Evolutionary conservation across 2,329 filamentous ascomycete species (phyloP), one percentile per base, ranked within the genome.

Genomic region (Tolypocladium tundrense): DNA sequence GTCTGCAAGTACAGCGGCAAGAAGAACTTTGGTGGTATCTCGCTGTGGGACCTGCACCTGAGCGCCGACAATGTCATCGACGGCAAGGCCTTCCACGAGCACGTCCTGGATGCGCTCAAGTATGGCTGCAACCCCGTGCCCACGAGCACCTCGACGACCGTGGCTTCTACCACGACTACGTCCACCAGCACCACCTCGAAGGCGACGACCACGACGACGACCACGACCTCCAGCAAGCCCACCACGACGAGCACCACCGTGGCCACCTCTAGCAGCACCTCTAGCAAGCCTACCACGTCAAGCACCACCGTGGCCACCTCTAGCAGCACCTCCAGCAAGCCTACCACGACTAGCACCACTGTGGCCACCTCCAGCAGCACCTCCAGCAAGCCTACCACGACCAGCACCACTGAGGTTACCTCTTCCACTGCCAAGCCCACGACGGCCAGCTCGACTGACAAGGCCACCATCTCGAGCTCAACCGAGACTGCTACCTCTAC

Each of bases 1-100:
- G 68, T 79, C 60, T 75, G 76, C 62, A 52, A 69, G 55, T 68
- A 72, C 61, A 70, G 72, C 60, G 65, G 65, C 43, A 68, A 67
- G 21, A n/a, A 62, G 8, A 67, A 73, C 60, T 79, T 78, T 57
- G 77, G 74, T 19, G 77, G 77, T 63, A 65, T 79, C 53, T 77
- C 76, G 52, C 63, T 79, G 24, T 79, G 75, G 75, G 77, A 80
- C 55, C 69, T 74, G 31, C 70, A 68, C 37, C 68, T 67, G 8
- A 74, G 70, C 27, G 64, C 63, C 11, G 53, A 55, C 1, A 75
- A 76, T 61, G 16, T 63, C 5, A 60, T 67, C 48, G 48, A 65
- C 21, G 71, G 68, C 51, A 72, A 75, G 64, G 63, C 60, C 31
- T 79, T 72, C 60, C 69, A 73, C 59, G 60, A 75, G 53, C 65